These are phyloP conservation scores for Plasmodium ovale DNA, from an alignment of 169 alveolate species.

Conservation along the genomic window DNA sequence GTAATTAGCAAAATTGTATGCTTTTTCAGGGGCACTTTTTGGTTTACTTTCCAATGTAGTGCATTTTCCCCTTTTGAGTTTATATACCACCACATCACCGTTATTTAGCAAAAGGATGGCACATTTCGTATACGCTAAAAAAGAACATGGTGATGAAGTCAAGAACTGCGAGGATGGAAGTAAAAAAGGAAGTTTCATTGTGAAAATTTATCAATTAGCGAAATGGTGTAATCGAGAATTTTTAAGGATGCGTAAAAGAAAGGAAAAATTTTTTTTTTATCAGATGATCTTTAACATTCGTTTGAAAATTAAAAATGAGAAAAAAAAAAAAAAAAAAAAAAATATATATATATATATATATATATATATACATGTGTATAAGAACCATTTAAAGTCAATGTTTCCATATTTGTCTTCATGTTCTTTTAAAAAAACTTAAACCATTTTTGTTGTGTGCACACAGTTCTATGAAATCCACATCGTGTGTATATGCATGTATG, in stretches of 20 bases:
- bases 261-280: too few species aligned
- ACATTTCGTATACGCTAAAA: not conserved
- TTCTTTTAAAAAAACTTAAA: too few species aligned
- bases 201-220: not conserved
- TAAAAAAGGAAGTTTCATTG: not conserved
- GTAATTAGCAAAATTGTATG: not conserved
- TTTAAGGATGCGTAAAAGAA: too few species aligned
- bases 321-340: too few species aligned
- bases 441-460: too few species aligned
- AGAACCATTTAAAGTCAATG: too few species aligned
- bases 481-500: too few species aligned
- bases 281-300: not conserved
- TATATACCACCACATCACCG: not conserved
- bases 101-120: not conserved
- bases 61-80: not conserved
- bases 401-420: too few species aligned
- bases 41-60: not conserved
- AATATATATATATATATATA: too few species aligned
- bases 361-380: too few species aligned
- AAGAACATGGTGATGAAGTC: not conserved
- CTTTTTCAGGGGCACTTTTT: not conserved
- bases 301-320: not conserved
- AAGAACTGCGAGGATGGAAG: not conserved
- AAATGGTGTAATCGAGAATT: not conserved
- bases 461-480: too few species aligned